Conservation (phyloP, 768 basidiomycete species). For the Daedaleopsis sinensis region DNA sequence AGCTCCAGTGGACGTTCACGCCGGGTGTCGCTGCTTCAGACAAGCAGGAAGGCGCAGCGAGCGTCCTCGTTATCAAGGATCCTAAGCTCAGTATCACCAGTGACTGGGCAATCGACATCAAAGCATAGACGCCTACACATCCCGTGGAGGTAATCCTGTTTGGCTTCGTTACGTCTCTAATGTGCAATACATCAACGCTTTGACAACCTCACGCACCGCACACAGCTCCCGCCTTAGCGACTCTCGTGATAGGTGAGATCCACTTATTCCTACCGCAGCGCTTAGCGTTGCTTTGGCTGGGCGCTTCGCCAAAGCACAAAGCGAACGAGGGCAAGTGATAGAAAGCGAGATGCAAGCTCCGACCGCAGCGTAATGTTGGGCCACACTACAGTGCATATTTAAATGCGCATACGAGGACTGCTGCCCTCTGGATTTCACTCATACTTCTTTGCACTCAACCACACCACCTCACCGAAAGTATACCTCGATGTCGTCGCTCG, state of each 20-base stretch:
- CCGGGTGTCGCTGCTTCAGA: conserved; percentile 58
- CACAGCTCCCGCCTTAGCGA: too few species aligned
- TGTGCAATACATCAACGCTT: not conserved
- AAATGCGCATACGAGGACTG: not conserved
- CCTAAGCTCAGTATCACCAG: conserved; percentile 58
- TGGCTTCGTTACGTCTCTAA: not conserved
- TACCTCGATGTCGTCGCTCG: not conserved
- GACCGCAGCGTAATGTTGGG: not conserved
- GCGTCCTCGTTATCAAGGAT: conserved; percentile 76
- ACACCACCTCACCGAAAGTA: not conserved
- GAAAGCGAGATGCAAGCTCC: not conserved
- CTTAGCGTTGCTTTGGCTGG: too few species aligned
- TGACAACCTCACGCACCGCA: not conserved
- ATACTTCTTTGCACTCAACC: not conserved
- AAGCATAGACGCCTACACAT: conserved; percentile 5
- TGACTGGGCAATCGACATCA: conserved; percentile 63
- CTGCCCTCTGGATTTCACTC: not conserved
- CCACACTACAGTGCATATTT: not conserved
- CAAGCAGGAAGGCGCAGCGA: conserved; percentile 66
- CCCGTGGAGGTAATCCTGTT: not conserved
- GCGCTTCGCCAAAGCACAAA: not conserved
- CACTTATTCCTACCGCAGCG: too few species aligned
- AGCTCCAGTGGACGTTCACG: conserved; percentile 70
- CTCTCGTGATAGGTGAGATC: too few species aligned
- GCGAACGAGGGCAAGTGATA: not conserved